Evolutionary conservation across 768 basidiomycete genomes (phyloP), one percentile per base, ranked within the genome.

Genomic region (Mycena leptocephala): DNA sequence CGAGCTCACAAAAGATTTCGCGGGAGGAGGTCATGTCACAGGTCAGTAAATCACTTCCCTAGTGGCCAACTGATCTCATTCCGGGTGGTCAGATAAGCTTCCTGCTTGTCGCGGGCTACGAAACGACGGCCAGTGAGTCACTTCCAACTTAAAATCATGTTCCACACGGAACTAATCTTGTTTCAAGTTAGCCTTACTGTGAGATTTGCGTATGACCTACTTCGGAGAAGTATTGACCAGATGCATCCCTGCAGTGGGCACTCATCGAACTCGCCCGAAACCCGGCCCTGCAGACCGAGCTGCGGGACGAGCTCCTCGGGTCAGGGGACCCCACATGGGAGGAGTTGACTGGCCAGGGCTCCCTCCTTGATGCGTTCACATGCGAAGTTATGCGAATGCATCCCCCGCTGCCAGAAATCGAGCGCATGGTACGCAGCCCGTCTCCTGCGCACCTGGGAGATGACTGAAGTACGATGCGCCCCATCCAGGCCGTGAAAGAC

Each of bases 281-380:
- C n/a, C n/a, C n/a, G n/a, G n/a, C n/a, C n/a, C n/a, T n/a, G n/a
- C n/a, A n/a, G n/a, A n/a, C n/a, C n/a, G n/a, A n/a, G n/a, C n/a
- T n/a, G n/a, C n/a, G n/a, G n/a, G n/a, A n/a, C n/a, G n/a, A n/a
- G n/a, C n/a, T n/a, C n/a, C n/a, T n/a, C n/a, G n/a, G n/a, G n/a
- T n/a, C n/a, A n/a, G n/a, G n/a, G n/a, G n/a, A n/a, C n/a, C n/a
- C n/a, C n/a, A n/a, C n/a, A n/a, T n/a, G n/a, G n/a, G n/a, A 73
- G 8, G 72, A 73, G 37, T n/a, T 73, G 11, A 73, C 39, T 13
- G 20, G 22, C 55, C 28, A 58, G 5, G 22, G 86, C 16, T 86
- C 86, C 24, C 86, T 84, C 72, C 84, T 89, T 39, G 88, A 89
- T 69, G 88, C 86, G 3, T 82, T 88, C 32, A 81, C 85, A 3